Conservation (phyloP, 1,284 basidiomycete genomes). For the Phellopilus nigrolimitatus region DNA sequence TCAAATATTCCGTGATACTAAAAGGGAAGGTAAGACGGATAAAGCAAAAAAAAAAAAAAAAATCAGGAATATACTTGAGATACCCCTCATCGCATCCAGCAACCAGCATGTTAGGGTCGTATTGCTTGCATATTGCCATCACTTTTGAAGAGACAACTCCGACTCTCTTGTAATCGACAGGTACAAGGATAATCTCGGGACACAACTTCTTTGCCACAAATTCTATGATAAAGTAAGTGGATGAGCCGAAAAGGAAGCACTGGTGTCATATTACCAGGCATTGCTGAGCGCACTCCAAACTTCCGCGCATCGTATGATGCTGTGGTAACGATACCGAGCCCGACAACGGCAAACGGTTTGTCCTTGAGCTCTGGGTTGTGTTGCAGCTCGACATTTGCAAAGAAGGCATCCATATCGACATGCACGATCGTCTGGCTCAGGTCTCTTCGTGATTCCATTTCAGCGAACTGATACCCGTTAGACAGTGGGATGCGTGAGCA, state of each 20-base stretch:
- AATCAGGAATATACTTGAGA: slow-evolving; percentile 57
- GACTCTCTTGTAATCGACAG: slow-evolving; percentile 62
- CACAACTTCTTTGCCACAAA: slow-evolving; percentile 94
- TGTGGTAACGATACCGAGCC: slow-evolving; percentile 74
- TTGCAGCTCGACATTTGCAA: slow-evolving; percentile 72
- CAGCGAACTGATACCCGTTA: slow-evolving; percentile 49
- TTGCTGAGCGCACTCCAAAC: slow-evolving; percentile 84
- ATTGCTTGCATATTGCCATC: slow-evolving; percentile 67
- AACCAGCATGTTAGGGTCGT: slow-evolving; percentile 76
- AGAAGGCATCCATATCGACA: slow-evolving; percentile 82
- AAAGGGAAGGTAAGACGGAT: slow-evolving; percentile 3
- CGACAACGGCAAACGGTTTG: slow-evolving; percentile 86
- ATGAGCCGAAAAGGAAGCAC: background rate
- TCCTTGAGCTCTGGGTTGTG: slow-evolving; percentile 75
- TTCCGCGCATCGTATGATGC: slow-evolving; percentile 91
- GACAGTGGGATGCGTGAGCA: background rate
- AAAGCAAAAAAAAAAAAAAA: background rate
- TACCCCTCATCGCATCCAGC: slow-evolving; percentile 90
- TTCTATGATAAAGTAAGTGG: slow-evolving; percentile 34
- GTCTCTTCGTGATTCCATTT: slow-evolving; percentile 76
- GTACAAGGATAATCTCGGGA: slow-evolving; percentile 81
- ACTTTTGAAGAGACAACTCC: slow-evolving; percentile 65
- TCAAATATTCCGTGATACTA: slow-evolving; percentile 77
- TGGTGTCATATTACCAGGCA: slow-evolving; percentile 70
- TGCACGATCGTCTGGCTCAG: slow-evolving; percentile 82